phyloP scores from a whole-genome alignment of 108 stramenopile genomes.

The Skeletonema costatum region DNA sequence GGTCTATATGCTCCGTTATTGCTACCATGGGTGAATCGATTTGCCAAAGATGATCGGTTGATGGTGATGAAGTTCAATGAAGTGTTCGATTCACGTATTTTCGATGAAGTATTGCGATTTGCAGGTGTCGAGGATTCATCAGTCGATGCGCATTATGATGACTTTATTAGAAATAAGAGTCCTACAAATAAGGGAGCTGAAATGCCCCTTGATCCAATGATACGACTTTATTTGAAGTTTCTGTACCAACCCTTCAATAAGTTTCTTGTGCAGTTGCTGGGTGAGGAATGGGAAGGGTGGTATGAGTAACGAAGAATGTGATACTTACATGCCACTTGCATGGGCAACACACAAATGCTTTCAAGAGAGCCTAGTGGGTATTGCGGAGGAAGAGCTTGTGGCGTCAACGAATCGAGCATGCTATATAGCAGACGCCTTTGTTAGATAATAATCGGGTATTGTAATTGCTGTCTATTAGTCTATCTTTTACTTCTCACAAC shows the following conservation, averaged over 20 bases:
- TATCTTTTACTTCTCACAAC: no score
- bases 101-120: conserved; percentile 4
- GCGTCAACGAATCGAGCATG: no score
- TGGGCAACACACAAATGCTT: no score
- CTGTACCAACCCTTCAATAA: conserved; percentile 9
- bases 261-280: conserved; percentile 8
- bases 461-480: no score
- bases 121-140: conserved; percentile 1
- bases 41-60: conserved; percentile 11
- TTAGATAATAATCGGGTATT: no score
- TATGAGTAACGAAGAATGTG: not conserved
- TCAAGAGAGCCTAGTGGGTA: no score
- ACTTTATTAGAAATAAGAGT: not conserved
- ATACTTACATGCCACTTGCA: no score
- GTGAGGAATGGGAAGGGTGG: conserved; percentile 9
- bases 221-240: not conserved
- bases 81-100: not conserved
- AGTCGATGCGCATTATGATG: not conserved
- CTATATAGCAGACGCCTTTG: no score
- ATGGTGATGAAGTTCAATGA: conserved; percentile 16
- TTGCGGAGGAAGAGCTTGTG: no score
- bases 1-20: conserved; percentile 13
- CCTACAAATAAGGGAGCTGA: not conserved
- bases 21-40: conserved; percentile 5
- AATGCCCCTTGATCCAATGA: not conserved